These are phyloP conservation scores for Phalaenopsis aphrodite DNA, from an alignment of 106 monocot genomes.

Conservation along the genomic window DNA sequence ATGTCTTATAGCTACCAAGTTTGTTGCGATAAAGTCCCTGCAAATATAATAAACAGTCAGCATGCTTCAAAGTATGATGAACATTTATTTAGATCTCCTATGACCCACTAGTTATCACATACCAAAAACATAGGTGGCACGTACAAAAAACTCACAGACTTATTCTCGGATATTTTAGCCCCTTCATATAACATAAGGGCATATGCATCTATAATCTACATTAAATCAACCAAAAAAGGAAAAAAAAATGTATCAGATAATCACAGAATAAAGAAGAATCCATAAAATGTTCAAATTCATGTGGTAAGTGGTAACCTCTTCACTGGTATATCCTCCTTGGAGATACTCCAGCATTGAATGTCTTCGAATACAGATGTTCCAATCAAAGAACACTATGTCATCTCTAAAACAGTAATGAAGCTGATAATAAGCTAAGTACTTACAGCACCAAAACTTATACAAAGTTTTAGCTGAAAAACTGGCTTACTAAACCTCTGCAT, in stretches of 20 bases:
- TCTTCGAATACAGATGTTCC: conserved; percentile 8
- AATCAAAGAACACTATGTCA: conserved; percentile 5
- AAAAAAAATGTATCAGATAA: background rate
- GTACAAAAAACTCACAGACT: conserved; percentile 2
- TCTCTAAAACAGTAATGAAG: conserved; percentile 6
- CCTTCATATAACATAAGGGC: background rate
- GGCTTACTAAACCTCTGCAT: background rate
- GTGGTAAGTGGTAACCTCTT: conserved; percentile 6
- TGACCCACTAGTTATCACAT: background rate
- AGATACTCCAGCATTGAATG: conserved; percentile 8
- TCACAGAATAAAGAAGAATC: background rate
- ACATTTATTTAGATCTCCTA: background rate
- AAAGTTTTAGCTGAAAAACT: background rate
- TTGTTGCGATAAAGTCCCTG: conserved; percentile 13
- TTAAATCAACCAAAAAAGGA: background rate
- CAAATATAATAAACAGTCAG: background rate
- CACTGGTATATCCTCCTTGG: background rate
- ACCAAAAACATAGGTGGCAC: conserved; percentile 11
- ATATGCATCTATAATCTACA: conserved; percentile 13
- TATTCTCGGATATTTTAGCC: background rate
- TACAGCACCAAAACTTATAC: background rate
- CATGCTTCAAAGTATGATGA: background rate
- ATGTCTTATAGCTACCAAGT: conserved; percentile 7
- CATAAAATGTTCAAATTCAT: background rate
- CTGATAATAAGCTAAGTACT: background rate